These are phyloP conservation scores for Coemansia sp. DNA, from an alignment of 192 early-diverging fungal genomes.

Conservation along the genomic window DNA sequence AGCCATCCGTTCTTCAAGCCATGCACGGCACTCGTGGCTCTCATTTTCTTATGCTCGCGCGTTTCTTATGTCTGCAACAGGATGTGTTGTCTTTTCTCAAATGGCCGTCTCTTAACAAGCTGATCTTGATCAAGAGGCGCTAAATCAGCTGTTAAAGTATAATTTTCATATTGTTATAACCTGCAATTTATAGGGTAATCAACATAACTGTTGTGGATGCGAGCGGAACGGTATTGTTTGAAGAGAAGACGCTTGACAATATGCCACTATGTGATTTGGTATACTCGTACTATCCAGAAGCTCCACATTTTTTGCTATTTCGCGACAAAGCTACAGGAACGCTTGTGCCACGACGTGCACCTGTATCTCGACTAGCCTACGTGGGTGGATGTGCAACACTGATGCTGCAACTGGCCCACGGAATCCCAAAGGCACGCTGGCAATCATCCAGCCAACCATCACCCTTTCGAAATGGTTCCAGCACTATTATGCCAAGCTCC, in stretches of 20 bases:
- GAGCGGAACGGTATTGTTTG: conserved; percentile 10
- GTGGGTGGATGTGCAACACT: neutral
- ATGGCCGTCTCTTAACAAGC: too few species aligned
- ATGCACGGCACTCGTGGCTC: neutral
- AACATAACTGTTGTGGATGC: conserved; percentile 24
- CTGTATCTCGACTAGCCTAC: conserved; percentile 6
- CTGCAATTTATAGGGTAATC: conserved; percentile 8
- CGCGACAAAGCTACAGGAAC: conserved; percentile 19
- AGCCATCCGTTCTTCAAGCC: neutral
- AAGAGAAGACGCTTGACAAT: conserved; percentile 4
- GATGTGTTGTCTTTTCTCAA: neutral
- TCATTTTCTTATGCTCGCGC: too few species aligned
- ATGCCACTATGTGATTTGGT: conserved; percentile 39
- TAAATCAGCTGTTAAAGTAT: too few species aligned
- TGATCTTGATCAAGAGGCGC: too few species aligned
- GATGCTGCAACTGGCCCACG: conserved; percentile 6
- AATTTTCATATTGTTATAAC: too few species aligned
- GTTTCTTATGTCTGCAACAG: too few species aligned
- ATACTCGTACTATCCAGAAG: conserved; percentile 28
- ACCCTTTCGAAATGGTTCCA: neutral
- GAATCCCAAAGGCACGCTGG: conserved; percentile 13
- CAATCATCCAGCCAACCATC: neutral
- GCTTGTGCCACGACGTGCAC: conserved; percentile 23
- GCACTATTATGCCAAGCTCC: neutral
- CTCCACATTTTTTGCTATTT: conserved; percentile 25